These are phyloP conservation scores for Rhynchospora pubera DNA, from an alignment of 176 grass and related monocot genomes.

Conservation along the genomic window DNA sequence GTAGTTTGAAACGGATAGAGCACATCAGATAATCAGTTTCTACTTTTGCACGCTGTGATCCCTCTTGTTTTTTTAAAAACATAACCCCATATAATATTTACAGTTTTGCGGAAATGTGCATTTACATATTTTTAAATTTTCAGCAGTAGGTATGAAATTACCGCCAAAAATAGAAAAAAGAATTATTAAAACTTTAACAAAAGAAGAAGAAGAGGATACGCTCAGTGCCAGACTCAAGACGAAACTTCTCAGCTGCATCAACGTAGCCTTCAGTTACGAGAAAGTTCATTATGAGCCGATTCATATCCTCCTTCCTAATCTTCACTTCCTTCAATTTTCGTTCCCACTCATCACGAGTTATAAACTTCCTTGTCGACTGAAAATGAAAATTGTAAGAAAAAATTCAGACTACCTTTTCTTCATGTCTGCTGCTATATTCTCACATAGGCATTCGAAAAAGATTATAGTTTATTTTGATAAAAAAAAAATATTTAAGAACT, in stretches of 20 bases:
- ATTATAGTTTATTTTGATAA: not conserved
- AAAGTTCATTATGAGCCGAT: constrained; percentile 89
- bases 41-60: not conserved
- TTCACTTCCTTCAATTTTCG: constrained; percentile 86
- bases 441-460: not conserved
- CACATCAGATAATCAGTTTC: not conserved
- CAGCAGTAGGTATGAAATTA: not conserved
- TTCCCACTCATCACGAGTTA: constrained; percentile 88
- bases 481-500: not conserved
- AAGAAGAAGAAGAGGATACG: constrained; percentile 37
- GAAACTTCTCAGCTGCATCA: constrained; percentile 92
- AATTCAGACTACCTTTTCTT: not conserved
- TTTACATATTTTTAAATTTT: not conserved
- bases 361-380: constrained; percentile 69
- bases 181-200: not conserved
- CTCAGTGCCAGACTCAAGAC: constrained; percentile 80
- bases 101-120: not conserved
- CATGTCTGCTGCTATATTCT: too few species aligned
- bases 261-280: constrained; percentile 89
- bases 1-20: not conserved
- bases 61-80: not conserved
- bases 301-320: constrained; percentile 94
- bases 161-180: not conserved
- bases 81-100: not conserved
- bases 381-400: constrained; percentile 17